These are phyloP conservation scores for Puccinia coronata DNA, from an alignment of 1,284 basidiomycete genomes.

Conservation along the genomic window DNA sequence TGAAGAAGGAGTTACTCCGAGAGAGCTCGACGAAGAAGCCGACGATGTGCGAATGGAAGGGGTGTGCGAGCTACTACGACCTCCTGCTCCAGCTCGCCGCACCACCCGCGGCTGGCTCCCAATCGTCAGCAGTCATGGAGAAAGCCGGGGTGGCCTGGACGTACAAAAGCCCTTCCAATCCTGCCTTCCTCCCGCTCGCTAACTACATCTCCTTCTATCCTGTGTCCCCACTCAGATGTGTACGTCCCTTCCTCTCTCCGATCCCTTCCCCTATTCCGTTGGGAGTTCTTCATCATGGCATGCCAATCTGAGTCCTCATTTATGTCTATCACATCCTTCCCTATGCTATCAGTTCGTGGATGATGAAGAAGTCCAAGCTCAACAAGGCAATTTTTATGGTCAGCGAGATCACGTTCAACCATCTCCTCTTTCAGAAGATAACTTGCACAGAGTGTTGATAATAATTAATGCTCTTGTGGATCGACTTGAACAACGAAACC, in stretches of 20 bases:
- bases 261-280: not conserved
- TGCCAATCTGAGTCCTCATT: too few species aligned
- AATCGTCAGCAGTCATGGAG: slow-evolving; percentile 46
- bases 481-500: not conserved
- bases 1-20: slow-evolving; percentile 52
- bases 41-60: slow-evolving; percentile 59
- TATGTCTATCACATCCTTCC: slow-evolving; percentile 52
- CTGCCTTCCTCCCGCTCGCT: slow-evolving; percentile 53
- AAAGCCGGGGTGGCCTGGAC: slow-evolving; percentile 55
- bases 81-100: slow-evolving; percentile 37
- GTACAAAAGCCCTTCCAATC: slow-evolving; percentile 55
- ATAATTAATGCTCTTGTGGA: too few species aligned
- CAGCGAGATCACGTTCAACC: not conserved
- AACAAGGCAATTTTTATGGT: slow-evolving; percentile 57
- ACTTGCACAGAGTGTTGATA: too few species aligned
- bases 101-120: too few species aligned
- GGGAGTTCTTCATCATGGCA: too few species aligned
- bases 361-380: slow-evolving; percentile 55
- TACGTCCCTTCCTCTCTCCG: not conserved
- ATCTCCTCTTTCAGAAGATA: not conserved
- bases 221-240: not conserved
- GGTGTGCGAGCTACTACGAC: slow-evolving; percentile 55
- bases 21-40: slow-evolving; percentile 53
- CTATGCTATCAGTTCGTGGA: slow-evolving; percentile 53
- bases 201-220: slow-evolving; percentile 58